Conservation (phyloP, 176 grass and related monocot species). For the Raddia guianensis region DNA sequence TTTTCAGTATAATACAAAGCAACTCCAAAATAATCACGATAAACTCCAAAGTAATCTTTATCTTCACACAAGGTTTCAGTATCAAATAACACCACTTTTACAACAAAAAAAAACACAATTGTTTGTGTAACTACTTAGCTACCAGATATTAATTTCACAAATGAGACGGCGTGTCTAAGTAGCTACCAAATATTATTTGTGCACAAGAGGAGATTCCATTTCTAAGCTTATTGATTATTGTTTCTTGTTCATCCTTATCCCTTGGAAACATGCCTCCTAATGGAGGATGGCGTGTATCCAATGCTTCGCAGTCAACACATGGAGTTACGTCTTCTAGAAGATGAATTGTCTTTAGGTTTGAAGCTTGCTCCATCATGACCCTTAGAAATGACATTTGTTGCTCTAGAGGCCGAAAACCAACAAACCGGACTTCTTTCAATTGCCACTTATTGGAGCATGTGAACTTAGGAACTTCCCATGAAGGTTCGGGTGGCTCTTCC, state of each 20-base stretch:
- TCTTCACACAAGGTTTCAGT: no score
- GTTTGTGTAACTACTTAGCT: no score
- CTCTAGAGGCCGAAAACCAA: not conserved
- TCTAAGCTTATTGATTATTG: not conserved
- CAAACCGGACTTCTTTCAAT: not conserved
- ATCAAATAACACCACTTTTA: no score
- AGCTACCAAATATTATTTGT: not conserved
- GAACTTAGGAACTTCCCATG: not conserved
- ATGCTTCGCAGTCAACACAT: not conserved
- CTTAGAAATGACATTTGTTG: conserved; percentile 9
- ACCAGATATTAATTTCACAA: no score
- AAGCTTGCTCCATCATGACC: not conserved
- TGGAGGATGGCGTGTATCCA: not conserved
- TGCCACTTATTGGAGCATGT: conserved; percentile 5
- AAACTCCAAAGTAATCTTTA: no score
- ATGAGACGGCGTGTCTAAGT: no score
- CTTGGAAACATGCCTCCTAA: not conserved
- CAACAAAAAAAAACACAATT: no score
- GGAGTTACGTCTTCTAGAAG: not conserved
- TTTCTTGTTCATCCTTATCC: not conserved
- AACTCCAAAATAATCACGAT: no score
- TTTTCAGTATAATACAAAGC: no score
- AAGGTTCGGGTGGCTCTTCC: not conserved
- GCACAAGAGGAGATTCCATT: not conserved
- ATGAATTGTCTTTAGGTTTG: not conserved